Conservation (phyloP, 352 stramenopile species). For the Globisporangium recalcitrans region DNA sequence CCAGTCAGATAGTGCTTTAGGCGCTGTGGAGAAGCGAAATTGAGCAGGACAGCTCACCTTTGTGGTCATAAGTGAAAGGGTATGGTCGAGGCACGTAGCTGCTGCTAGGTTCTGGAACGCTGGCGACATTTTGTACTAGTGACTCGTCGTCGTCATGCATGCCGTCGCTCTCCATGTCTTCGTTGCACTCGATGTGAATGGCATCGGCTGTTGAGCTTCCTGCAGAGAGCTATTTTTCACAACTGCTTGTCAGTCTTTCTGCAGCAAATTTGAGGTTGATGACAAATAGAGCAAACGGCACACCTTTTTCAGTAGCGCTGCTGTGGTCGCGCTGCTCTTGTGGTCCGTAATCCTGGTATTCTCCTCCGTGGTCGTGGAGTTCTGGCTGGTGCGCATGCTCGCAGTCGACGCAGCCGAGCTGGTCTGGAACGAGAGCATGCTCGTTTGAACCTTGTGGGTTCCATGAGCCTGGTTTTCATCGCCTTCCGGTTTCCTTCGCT, state of each 20-base stretch:
- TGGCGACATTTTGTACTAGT: background rate
- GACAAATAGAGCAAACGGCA: background rate
- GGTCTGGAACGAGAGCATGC: conserved; percentile 61
- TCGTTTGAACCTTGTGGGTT: conserved; percentile 59
- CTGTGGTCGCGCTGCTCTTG: conserved; percentile 1
- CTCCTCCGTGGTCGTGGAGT: background rate
- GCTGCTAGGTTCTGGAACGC: background rate
- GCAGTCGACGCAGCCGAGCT: conserved; percentile 10
- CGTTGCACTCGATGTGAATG: conserved; percentile 5
- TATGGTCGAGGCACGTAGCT: conserved; percentile 47
- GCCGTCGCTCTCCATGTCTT: conserved; percentile 22
- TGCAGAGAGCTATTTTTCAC: conserved; percentile 4
- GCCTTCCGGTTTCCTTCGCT: conserved; percentile 43
- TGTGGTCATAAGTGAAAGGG: conserved; percentile 49
- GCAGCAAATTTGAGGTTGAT: background rate
- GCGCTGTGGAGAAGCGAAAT: background rate
- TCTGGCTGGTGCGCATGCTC: conserved; percentile 10
- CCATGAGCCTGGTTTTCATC: conserved; percentile 25
- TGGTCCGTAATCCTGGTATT: background rate
- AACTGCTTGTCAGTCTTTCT: background rate
- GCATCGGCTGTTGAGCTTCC: conserved; percentile 3
- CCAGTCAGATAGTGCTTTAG: background rate
- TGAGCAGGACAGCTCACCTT: conserved; percentile 12
- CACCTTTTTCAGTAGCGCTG: conserved; percentile 13
- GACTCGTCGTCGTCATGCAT: conserved; percentile 5